These are phyloP conservation scores for Geoglossum cookeanum DNA, from an alignment of 2,329 filamentous ascomycete genomes.

Conservation along the genomic window DNA sequence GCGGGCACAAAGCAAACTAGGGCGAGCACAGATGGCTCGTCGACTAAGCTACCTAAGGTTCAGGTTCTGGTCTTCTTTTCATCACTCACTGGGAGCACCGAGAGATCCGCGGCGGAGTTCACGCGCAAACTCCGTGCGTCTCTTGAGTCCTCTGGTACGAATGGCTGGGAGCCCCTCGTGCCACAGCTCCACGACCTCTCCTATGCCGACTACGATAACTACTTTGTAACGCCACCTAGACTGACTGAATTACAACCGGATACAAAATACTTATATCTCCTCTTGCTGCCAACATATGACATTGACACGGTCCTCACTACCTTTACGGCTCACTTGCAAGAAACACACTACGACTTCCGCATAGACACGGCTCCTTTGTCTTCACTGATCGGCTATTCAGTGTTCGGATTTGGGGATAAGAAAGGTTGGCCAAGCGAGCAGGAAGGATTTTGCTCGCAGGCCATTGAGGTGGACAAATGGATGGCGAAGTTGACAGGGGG, in stretches of 20 bases:
- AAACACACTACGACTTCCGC: conserved; percentile 92
- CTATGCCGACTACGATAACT: conserved; percentile 82
- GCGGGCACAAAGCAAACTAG: conserved; percentile 15
- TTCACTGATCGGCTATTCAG: conserved; percentile 62
- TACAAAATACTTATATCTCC: conserved; percentile 56
- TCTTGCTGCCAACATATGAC: conserved; percentile 81
- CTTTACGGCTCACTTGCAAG: conserved; percentile 69
- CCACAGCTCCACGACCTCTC: conserved; percentile 60
- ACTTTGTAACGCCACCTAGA: conserved; percentile 63
- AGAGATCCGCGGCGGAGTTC: conserved; percentile 49
- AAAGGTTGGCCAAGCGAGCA: conserved; percentile 84
- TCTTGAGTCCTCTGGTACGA: conserved; percentile 18
- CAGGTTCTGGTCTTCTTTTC: conserved; percentile 76
- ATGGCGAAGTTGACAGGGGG: conserved; percentile 83
- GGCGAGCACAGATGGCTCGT: conserved; percentile 8
- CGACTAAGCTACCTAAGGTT: conserved; percentile 28
- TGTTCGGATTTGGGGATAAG: conserved; percentile 83
- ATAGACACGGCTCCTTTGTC: conserved; percentile 78
- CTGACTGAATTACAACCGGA: conserved; percentile 24
- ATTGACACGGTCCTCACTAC: conserved; percentile 83
- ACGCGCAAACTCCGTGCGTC: conserved; percentile 32
- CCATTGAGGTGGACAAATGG: conserved; percentile 81
- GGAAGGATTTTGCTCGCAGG: conserved; percentile 85
- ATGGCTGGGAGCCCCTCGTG: conserved; percentile 21
- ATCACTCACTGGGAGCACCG: conserved; percentile 68